These are phyloP conservation scores for Amanita subjunquillea DNA, from an alignment of 768 basidiomycete genomes.

Conservation along the genomic window DNA sequence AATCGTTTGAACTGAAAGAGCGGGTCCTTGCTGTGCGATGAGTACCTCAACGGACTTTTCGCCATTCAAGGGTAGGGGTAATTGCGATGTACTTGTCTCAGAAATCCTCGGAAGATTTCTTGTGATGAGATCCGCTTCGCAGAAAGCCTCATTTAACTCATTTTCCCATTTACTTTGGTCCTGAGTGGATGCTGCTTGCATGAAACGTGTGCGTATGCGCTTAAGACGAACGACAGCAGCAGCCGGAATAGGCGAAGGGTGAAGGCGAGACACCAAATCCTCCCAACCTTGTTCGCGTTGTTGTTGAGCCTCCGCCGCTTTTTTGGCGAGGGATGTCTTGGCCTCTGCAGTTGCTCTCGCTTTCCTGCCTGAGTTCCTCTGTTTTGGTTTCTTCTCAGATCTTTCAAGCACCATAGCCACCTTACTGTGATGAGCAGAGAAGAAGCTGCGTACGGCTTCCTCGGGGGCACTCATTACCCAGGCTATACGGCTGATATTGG, in stretches of 20 bases:
- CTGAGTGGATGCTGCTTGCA: conserved; percentile 44
- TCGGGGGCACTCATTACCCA: conserved; percentile 48
- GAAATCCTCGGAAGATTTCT: conserved; percentile 18
- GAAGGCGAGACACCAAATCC: conserved; percentile 38
- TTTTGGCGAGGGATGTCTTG: conserved; percentile 45
- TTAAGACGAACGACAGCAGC: conserved; percentile 41
- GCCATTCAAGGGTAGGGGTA: conserved; percentile 22
- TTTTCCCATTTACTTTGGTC: conserved; percentile 52
- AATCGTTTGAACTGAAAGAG: conserved; percentile 16
- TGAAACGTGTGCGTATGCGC: conserved; percentile 43
- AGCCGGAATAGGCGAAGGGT: conserved; percentile 41
- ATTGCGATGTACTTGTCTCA: neutral
- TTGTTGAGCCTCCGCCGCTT: conserved; percentile 49
- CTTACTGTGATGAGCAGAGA: conserved; percentile 28
- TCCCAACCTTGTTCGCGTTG: conserved; percentile 63
- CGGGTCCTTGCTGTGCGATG: conserved; percentile 42
- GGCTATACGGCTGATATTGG: conserved; percentile 34
- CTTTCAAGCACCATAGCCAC: conserved; percentile 32
- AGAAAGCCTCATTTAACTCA: conserved; percentile 45
- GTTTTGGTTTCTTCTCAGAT: conserved; percentile 23
- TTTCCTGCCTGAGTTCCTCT: conserved; percentile 20
- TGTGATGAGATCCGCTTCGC: conserved; percentile 40
- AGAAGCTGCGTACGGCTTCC: conserved; percentile 34
- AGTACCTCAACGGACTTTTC: conserved; percentile 43
- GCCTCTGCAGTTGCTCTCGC: conserved; percentile 30